phyloP scores from a whole-genome alignment of 2,329 filamentous ascomycete species.

The Sporothrix brasiliensis region DNA sequence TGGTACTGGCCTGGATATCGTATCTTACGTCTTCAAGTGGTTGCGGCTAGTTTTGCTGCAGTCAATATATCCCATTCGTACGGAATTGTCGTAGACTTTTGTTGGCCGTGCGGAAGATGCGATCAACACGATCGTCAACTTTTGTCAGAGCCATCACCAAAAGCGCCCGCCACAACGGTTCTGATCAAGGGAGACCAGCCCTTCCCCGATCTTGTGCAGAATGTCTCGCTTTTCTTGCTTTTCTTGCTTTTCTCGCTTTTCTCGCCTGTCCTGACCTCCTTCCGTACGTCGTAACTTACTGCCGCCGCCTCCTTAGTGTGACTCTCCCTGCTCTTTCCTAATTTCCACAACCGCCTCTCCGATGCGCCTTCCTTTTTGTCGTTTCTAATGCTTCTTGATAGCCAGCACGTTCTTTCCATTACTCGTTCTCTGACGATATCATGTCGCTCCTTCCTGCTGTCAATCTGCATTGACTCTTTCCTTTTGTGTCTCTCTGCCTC shows the following conservation, averaged over 20 bases:
- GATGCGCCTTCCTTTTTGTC: conserved; percentile 4
- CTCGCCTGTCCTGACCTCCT: not conserved
- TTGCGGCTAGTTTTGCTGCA: conserved; percentile 5
- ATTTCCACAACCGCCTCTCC: not conserved
- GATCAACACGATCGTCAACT: conserved; percentile 2
- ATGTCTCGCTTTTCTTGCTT: conserved; percentile 1
- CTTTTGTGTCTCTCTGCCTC: not conserved
- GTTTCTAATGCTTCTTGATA: not conserved
- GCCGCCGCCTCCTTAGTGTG: not conserved
- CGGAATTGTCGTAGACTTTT: too few species aligned
- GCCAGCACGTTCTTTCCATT: conserved; percentile 11
- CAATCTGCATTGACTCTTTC: conserved; percentile 25
- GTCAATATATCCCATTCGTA: not conserved
- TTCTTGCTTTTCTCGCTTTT: not conserved
- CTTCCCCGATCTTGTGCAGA: conserved; percentile 1
- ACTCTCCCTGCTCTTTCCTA: too few species aligned
- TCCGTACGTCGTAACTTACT: not conserved
- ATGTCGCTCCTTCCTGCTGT: not conserved
- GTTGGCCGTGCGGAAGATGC: not conserved
- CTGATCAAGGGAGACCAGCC: conserved; percentile 5
- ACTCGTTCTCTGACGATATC: not conserved
- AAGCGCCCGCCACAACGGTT: not conserved
- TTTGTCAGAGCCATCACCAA: not conserved
- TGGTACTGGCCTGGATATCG: not conserved
- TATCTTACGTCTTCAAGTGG: not conserved